Conservation (phyloP, 352 stramenopile species). For the Phytophthora sp. region DNA sequence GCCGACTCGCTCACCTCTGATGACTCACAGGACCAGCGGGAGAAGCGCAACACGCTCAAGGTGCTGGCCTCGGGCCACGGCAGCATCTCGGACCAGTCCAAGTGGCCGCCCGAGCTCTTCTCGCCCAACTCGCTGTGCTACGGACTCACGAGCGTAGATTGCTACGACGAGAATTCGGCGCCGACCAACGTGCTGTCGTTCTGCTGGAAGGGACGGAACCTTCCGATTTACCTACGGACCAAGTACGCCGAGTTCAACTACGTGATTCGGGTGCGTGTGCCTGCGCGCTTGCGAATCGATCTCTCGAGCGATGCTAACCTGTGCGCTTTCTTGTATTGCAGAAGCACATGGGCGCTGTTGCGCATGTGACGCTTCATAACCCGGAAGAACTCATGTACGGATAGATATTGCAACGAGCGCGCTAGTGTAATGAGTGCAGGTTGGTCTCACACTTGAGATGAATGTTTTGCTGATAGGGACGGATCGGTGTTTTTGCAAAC, state of each 20-base stretch:
- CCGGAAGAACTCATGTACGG: conserved; percentile 79
- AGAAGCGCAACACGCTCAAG: conserved; percentile 85
- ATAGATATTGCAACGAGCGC: neutral
- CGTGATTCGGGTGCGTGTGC: conserved; percentile 72
- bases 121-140: conserved; percentile 83
- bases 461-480: conserved; percentile 44
- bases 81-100: conserved; percentile 68
- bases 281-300: no score
- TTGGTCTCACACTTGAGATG: neutral
- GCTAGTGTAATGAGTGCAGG: neutral
- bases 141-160: conserved; percentile 75
- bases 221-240: conserved; percentile 85
- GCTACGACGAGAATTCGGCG: conserved; percentile 64
- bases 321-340: conserved; percentile 19
- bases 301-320: conserved; percentile 9
- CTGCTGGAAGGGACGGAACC: conserved; percentile 88
- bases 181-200: conserved; percentile 83
- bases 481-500: conserved; percentile 68
- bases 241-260: conserved; percentile 92
- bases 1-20: neutral
- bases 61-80: conserved; percentile 69
- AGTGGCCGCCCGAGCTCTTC: conserved; percentile 84
- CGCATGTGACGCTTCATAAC: conserved; percentile 76
- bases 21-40: conserved; percentile 63
- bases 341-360: conserved; percentile 84